These are phyloP conservation scores for Hymenoscyphus fraxineus DNA, from an alignment of 2,329 filamentous ascomycete genomes.

Conservation along the genomic window DNA sequence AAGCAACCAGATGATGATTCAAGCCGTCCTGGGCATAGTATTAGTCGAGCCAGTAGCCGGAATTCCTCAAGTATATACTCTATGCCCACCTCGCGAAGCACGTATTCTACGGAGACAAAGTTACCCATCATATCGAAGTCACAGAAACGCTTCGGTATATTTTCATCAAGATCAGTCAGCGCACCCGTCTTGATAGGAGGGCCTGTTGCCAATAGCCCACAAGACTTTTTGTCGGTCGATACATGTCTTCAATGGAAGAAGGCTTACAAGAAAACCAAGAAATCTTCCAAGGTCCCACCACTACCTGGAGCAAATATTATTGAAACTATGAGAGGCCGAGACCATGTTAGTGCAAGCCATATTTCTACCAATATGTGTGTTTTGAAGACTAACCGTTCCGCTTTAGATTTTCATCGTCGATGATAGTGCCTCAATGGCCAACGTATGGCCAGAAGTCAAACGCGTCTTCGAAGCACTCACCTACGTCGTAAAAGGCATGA, in stretches of 20 bases:
- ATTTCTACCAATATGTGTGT: background rate
- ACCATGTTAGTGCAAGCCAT: constrained; percentile 26
- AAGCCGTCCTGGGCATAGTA: background rate
- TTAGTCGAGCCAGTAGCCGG: constrained; percentile 13
- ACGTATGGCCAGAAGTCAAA: constrained; percentile 26
- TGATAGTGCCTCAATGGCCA: constrained; percentile 29
- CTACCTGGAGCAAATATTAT: constrained; percentile 21
- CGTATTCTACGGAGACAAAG: background rate
- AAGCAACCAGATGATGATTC: background rate
- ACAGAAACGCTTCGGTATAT: constrained; percentile 13
- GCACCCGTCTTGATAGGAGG: no score
- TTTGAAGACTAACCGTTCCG: background rate
- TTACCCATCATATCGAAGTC: constrained; percentile 6
- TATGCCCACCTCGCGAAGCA: background rate
- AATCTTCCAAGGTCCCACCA: constrained; percentile 21
- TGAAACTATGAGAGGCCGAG: constrained; percentile 26
- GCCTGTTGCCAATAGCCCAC: background rate
- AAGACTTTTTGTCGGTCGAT: constrained; percentile 23
- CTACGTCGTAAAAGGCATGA: constrained; percentile 31
- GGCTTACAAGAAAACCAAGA: constrained; percentile 25
- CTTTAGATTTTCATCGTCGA: constrained; percentile 34
- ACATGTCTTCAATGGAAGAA: constrained; percentile 28
- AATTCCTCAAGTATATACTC: constrained; percentile 15
- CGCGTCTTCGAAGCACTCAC: constrained; percentile 28
- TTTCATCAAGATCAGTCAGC: constrained; percentile 7